phyloP scores from a whole-genome alignment of 257 asterid species.

The Scutellaria minor region DNA sequence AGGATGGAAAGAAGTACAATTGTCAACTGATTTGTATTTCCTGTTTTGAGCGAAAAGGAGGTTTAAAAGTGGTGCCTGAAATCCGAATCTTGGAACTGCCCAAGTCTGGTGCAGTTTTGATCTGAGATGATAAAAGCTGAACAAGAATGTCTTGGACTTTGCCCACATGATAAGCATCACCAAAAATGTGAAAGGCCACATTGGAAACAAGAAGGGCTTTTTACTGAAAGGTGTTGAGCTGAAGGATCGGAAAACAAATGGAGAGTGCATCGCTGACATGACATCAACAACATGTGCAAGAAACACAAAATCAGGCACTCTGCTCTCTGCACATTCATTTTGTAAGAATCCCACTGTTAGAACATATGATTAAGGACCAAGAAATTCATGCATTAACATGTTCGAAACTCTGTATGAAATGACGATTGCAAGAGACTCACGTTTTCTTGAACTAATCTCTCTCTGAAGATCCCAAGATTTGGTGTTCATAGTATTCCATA shows the following conservation, averaged over 20 bases:
- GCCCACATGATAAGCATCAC: slow-evolving; percentile 87
- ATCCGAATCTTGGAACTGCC: slow-evolving; percentile 89
- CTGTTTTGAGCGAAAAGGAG: neutral
- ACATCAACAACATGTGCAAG: slow-evolving; percentile 86
- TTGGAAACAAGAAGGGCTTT: slow-evolving; percentile 69
- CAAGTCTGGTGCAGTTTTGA: slow-evolving; percentile 78
- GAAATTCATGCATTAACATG: neutral
- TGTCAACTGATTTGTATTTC: too few relatives aligned
- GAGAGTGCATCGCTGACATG: slow-evolving; percentile 75
- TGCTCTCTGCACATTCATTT: slow-evolving; percentile 52
- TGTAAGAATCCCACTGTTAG: neutral
- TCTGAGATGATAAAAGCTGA: slow-evolving; percentile 74
- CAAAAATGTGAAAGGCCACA: slow-evolving; percentile 69
- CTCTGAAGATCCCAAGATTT: slow-evolving; percentile 69
- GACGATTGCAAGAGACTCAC: slow-evolving; percentile 50
- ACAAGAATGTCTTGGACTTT: slow-evolving; percentile 72
- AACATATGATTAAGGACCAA: neutral
- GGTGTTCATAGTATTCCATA: slow-evolving; percentile 70
- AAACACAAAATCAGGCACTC: slow-evolving; percentile 90
- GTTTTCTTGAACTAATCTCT: slow-evolving; percentile 61
- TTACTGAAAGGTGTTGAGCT: slow-evolving; percentile 71
- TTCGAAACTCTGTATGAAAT: neutral
- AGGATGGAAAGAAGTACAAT: neutral
- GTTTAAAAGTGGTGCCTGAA: slow-evolving; percentile 59
- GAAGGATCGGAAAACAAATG: slow-evolving; percentile 76